Conservation (phyloP, 2,329 filamentous ascomycete genomes). For the Microdochium paspali region DNA sequence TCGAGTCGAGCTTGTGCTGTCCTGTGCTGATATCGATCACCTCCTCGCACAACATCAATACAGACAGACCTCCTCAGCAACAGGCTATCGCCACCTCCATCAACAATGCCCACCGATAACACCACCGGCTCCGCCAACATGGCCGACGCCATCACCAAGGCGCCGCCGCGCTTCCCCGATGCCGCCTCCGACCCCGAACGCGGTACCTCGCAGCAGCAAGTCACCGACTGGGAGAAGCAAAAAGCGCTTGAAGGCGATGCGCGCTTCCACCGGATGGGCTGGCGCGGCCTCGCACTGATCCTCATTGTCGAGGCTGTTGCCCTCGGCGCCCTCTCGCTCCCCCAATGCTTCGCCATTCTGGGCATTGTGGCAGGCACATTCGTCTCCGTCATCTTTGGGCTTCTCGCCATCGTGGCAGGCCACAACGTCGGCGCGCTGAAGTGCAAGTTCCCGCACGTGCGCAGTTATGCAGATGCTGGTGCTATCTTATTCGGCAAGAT, state of each 20-base stretch:
- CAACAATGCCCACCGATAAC: background rate
- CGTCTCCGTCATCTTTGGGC: conserved; percentile 29
- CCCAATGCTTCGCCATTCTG: conserved; percentile 40
- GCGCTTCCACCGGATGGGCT: conserved; percentile 43
- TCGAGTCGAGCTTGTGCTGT: too few relatives aligned
- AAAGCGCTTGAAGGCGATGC: conserved; percentile 22
- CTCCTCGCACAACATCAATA: too few relatives aligned
- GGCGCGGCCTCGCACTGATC: conserved; percentile 45
- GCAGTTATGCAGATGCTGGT: conserved; percentile 38
- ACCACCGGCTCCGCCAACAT: background rate
- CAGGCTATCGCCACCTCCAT: background rate
- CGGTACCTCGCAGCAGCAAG: background rate
- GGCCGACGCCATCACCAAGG: background rate
- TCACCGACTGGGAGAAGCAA: background rate
- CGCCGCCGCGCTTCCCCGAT: background rate
- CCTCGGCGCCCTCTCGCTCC: conserved; percentile 41
- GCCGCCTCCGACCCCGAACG: background rate
- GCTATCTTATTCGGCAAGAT: conserved; percentile 28
- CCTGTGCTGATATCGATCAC: too few relatives aligned
- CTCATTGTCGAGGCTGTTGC: conserved; percentile 49
- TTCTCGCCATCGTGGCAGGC: conserved; percentile 37
- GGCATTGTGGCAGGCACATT: conserved; percentile 42
- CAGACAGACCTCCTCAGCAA: too few relatives aligned
- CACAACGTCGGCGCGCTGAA: conserved; percentile 35
- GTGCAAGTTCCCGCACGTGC: conserved; percentile 17